These are phyloP conservation scores for Globisporangium megalacanthum DNA, from an alignment of 352 stramenopile genomes.

Conservation along the genomic window DNA sequence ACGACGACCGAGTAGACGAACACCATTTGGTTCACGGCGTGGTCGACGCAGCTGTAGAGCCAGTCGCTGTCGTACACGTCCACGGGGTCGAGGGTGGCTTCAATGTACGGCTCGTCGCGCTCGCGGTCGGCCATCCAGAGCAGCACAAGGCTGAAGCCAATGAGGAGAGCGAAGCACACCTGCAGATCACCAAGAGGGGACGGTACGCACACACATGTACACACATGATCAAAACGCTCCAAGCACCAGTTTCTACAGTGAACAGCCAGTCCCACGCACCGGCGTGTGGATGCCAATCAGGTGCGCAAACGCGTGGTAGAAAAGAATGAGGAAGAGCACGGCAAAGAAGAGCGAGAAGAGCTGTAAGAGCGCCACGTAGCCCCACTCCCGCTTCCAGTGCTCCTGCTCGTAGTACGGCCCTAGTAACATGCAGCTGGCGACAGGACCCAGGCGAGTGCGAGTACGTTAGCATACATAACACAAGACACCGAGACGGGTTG, in stretches of 20 bases:
- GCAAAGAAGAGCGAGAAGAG: constrained; percentile 44
- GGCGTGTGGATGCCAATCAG: constrained; percentile 46
- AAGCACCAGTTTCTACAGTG: no score
- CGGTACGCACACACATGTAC: neutral
- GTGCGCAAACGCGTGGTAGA: constrained; percentile 56
- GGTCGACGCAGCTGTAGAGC: constrained; percentile 68
- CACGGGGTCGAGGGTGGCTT: constrained; percentile 47
- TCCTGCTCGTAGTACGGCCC: constrained; percentile 60
- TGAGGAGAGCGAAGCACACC: constrained; percentile 47
- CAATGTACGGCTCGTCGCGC: constrained; percentile 46
- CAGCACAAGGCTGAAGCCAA: constrained; percentile 44
- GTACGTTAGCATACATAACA: neutral
- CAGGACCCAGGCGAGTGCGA: neutral
- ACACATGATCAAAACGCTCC: neutral
- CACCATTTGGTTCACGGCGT: constrained; percentile 79
- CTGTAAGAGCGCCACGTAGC: constrained; percentile 52
- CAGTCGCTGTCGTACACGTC: constrained; percentile 81
- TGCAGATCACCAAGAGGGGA: constrained; percentile 7
- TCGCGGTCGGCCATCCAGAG: constrained; percentile 72
- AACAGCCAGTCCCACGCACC: constrained; percentile 15
- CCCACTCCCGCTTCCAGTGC: constrained; percentile 60
- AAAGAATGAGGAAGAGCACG: constrained; percentile 51
- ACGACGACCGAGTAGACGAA: constrained; percentile 64
- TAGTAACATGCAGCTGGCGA: constrained; percentile 38
- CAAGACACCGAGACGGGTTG: neutral